Evolutionary conservation across 768 basidiomycete genomes (phyloP), one percentile per base, ranked within the genome.

Genomic region (Psilocybe subaeruginosa): DNA sequence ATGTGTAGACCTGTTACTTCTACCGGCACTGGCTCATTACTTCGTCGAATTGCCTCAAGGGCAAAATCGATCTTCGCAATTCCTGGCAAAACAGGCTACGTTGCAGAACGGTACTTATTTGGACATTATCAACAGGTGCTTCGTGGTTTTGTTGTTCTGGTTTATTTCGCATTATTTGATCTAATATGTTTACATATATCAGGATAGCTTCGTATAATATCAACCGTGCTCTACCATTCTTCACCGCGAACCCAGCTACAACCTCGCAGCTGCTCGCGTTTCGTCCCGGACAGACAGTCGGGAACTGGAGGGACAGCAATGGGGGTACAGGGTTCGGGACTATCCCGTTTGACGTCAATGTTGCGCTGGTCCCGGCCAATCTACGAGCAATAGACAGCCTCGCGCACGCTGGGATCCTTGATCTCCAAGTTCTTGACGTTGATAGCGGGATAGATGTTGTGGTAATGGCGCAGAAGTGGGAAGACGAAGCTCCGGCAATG

Each of bases 261-360:
- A 59, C 64, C 41, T 58, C 65, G 17, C 74, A 78, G 35, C 69
- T 81, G 7, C 69, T 80, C 16, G 70, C 71, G 8, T 76, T 80
- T 43, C 72, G 78, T 17, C 77, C 77, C 0, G 75, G 71, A 12
- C 71, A 77, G 60, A 72, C 76, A 8, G 79, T 81, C 9, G 80
- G 80, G 0, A 76, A 81, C 56, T 81, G 80, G 80, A 64, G 80
- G 45, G 80, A 81, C 62, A 78, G 76, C 39, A 76, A 75, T 52
- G 62, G 76, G 54, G 80, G 80, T 8, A 69, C 78, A 3, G 80
- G 78, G 23, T 79, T 74, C 65, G 80, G 80, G 11, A 69, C 72
- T 29, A 77, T 75, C 37, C 80, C 80, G 29, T 81, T 80, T 64
- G 80, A 80, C 61, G 78, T 81, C 50, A 78, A 80, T 52, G 68